phyloP scores from a whole-genome alignment of 345 rosid species.

The Anastatica hierochuntica region DNA sequence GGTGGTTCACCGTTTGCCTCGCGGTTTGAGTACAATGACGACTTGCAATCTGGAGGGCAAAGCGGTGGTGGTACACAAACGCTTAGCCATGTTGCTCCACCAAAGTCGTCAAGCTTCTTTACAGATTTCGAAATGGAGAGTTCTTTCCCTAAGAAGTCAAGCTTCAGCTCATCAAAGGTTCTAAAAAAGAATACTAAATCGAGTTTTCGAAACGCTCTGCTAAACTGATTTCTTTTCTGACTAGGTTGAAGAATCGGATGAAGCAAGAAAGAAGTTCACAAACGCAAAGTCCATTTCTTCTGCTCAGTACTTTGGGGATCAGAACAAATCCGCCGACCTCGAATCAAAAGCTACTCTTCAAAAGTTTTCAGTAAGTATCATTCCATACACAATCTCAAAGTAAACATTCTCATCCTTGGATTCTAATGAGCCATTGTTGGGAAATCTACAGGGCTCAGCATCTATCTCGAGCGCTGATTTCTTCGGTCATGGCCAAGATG shows the following conservation, averaged over 20 bases:
- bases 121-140: conserved; percentile 87
- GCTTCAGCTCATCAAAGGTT: conserved; percentile 52
- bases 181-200: conserved; percentile 35
- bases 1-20: conserved; percentile 52
- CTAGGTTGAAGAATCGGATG: conserved; percentile 86
- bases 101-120: conserved; percentile 82
- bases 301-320: conserved; percentile 88
- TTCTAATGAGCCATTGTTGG: background rate
- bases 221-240: background rate
- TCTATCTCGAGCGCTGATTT: conserved; percentile 97
- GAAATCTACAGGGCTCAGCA: conserved; percentile 56
- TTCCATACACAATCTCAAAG: background rate
- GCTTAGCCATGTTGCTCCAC: conserved; percentile 86
- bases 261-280: conserved; percentile 94
- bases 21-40: conserved; percentile 89
- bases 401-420: background rate
- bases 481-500: conserved; percentile 51
- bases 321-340: conserved; percentile 37
- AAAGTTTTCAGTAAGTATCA: conserved; percentile 69
- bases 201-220: background rate
- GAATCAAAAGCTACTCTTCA: conserved; percentile 85
- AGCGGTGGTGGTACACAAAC: conserved; percentile 47
- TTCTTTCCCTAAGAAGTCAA: conserved; percentile 56
- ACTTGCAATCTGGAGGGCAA: conserved; percentile 44
- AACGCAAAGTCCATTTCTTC: conserved; percentile 98